phyloP scores from a whole-genome alignment of 768 basidiomycete species.

The Xerocomellus chrysenteron region DNA sequence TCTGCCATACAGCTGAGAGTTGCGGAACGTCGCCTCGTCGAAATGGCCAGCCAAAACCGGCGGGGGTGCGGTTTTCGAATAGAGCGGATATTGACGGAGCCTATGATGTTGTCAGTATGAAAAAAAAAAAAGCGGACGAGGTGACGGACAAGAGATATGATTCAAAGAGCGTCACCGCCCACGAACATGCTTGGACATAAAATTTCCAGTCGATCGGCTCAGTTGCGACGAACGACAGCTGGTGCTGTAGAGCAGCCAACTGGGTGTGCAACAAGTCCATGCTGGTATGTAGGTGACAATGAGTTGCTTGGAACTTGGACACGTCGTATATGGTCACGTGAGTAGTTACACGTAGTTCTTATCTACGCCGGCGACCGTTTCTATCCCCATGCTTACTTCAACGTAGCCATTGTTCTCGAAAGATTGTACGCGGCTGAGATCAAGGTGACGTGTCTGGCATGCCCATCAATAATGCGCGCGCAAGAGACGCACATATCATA shows the following conservation, averaged over 20 bases:
- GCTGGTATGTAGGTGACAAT: not conserved
- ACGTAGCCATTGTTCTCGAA: slow-evolving; percentile 53
- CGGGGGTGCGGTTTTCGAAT: slow-evolving; percentile 73
- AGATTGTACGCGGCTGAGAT: slow-evolving; percentile 85
- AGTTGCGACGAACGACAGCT: slow-evolving; percentile 67
- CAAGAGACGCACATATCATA: slow-evolving; percentile 10
- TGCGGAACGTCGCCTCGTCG: slow-evolving; percentile 68
- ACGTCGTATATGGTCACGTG: no score
- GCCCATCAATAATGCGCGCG: not conserved
- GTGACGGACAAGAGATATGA: slow-evolving; percentile 76
- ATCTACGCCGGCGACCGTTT: no score
- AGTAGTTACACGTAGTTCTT: no score
- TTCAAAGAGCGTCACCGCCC: slow-evolving; percentile 81
- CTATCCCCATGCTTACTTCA: slow-evolving; percentile 5
- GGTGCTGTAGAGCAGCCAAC: slow-evolving; percentile 55
- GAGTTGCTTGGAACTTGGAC: not conserved
- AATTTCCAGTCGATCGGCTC: slow-evolving; percentile 79
- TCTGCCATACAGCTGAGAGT: slow-evolving; percentile 88
- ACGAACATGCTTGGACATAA: slow-evolving; percentile 77
- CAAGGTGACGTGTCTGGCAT: slow-evolving; percentile 69
- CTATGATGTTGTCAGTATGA: slow-evolving; percentile 13
- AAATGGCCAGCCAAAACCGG: slow-evolving; percentile 68
- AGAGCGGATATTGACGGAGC: slow-evolving; percentile 82
- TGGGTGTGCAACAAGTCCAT: slow-evolving; percentile 67
- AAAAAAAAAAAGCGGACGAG: not conserved